Conservation (phyloP, 2,329 filamentous ascomycete genomes). For the Uncinocarpus reesii region DNA sequence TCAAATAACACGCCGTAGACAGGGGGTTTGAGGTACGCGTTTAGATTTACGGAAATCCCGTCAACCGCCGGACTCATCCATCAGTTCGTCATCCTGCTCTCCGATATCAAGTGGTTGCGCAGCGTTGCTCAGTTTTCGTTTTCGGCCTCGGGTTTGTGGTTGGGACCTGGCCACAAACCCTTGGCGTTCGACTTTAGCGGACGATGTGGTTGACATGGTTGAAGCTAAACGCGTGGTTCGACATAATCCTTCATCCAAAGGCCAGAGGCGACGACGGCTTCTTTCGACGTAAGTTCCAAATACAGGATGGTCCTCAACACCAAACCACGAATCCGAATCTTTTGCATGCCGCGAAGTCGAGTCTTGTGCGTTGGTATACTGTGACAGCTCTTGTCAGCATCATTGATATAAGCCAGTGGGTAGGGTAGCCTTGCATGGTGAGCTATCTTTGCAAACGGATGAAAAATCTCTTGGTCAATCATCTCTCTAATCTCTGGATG, state of each 20-base stretch:
- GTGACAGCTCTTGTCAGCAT: conserved; percentile 1
- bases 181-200: neutral
- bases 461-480: conserved; percentile 24
- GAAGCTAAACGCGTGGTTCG: neutral
- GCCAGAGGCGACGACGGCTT: conserved; percentile 8
- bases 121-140: conserved; percentile 27
- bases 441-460: conserved; percentile 27
- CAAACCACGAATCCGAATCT: neutral
- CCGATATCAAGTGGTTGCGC: conserved; percentile 24
- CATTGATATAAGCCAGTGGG: neutral
- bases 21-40: too few relatives aligned
- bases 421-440: conserved; percentile 24
- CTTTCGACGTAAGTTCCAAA: conserved; percentile 6
- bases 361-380: conserved; percentile 10
- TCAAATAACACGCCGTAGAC: too few relatives aligned
- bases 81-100: too few relatives aligned
- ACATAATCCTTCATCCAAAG: neutral
- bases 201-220: neutral
- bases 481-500: conserved; percentile 18
- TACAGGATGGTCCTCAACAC: neutral
- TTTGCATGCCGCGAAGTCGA: neutral
- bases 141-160: conserved; percentile 15
- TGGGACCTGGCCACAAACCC: neutral
- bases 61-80: neutral
- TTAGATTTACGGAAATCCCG: neutral